Conservation (phyloP, 2,329 filamentous ascomycete genomes). For the Colletotrichum horii region DNA sequence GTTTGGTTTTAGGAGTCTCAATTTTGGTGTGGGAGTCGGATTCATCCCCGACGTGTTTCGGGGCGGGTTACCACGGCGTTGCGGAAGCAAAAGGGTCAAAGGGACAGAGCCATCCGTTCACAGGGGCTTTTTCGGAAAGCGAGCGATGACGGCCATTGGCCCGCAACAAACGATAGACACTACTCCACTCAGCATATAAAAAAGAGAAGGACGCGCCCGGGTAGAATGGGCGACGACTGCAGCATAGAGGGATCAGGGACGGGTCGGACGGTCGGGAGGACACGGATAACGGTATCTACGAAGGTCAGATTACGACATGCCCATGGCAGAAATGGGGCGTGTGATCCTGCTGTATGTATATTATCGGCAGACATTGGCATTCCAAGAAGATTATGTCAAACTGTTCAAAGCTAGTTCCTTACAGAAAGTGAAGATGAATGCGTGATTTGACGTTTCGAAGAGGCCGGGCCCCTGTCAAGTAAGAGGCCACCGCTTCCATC, state of each 20-base stretch:
- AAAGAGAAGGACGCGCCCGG: conserved; percentile 14
- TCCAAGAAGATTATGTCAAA: background rate
- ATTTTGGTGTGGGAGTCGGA: background rate
- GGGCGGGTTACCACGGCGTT: conserved; percentile 10
- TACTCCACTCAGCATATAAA: conserved; percentile 24
- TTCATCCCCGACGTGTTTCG: background rate
- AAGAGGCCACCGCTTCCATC: background rate
- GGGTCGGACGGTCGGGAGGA: background rate
- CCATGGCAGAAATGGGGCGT: conserved; percentile 4
- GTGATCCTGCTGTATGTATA: conserved; percentile 24
- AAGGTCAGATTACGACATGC: conserved; percentile 13
- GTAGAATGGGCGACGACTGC: conserved; percentile 6
- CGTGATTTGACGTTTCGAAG: background rate
- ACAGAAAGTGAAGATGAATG: background rate
- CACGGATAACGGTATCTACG: conserved; percentile 1
- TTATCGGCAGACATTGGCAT: conserved; percentile 16
- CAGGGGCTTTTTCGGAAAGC: conserved; percentile 12
- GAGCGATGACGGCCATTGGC: conserved; percentile 20
- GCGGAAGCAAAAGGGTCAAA: conserved; percentile 17
- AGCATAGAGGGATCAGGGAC: conserved; percentile 22
- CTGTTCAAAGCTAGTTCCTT: background rate
- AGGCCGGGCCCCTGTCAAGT: background rate
- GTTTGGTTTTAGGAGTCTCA: background rate
- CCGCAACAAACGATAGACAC: conserved; percentile 16
- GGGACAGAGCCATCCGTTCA: background rate